Evolutionary conservation across 2,329 filamentous ascomycete species (phyloP), one percentile per base, ranked within the genome.

Genomic region (Pseudogymnoascus sp.): DNA sequence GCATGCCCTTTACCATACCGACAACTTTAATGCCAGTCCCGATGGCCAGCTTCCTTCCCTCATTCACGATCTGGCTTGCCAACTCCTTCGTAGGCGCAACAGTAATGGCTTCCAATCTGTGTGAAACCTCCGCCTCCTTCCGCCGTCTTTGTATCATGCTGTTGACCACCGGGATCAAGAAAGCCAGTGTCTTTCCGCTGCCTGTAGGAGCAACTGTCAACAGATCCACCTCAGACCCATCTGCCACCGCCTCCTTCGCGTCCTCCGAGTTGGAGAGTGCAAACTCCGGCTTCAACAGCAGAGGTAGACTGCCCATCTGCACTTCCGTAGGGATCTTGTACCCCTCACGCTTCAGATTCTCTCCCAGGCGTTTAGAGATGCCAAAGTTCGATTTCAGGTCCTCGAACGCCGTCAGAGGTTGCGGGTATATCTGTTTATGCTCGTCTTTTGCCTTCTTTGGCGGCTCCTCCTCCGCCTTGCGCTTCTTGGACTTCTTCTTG

Each of bases 121-220:
- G 81, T 3, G 78, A 73, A 61, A 71, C 81, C 70, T 47, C 72
- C 70, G 67, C 62, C 67, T 58, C 66, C 59, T 36, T 70, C 72
- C 67, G 79, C 75, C 38, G 79, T 60, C 82, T 76, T 63, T 81
- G 79, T 66, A 90, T 78, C 41, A 96, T 86, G 50, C 84, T 82
- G 70, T 96, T 88, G 67, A 99, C 86, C 2, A 92, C 81, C 0
- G 93, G 92, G 41, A 99, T 89, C 68, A 97, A 75, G 70, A 97
- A 99, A 16, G 92, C 91, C 65, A 99, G 78, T 0, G 94, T 99
- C 79, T 99, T 99, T 47, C 94, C 94, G 72, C 93, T 97, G 22
- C 94, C 94, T 0, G 94, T 99, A 1, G 94, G 94, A 2, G 94
- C 94, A 43, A 97, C 86, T 0, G 90, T 90, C 65, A 99, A 75